phyloP scores from a whole-genome alignment of 352 stramenopile genomes.

The Phytophthora cryptogea region DNA sequence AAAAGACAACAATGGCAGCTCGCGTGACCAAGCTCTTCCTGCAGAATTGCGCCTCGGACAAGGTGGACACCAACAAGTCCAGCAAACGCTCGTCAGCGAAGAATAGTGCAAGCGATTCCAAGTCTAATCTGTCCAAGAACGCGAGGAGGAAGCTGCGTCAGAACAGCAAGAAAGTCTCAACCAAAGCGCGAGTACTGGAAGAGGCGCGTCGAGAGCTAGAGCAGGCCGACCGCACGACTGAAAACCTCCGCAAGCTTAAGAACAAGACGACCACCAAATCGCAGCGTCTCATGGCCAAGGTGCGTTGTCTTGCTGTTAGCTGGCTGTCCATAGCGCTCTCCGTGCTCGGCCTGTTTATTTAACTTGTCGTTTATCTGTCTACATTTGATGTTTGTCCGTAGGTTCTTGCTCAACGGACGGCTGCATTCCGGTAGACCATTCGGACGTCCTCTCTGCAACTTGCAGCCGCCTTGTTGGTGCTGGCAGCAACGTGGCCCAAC shows the following conservation, averaged over 20 bases:
- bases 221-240: constrained; percentile 50
- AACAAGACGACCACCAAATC: constrained; percentile 58
- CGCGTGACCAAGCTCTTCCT: constrained; percentile 80
- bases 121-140: constrained; percentile 22
- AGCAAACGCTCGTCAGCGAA: constrained; percentile 16
- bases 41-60: constrained; percentile 47
- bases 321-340: neutral
- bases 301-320: constrained; percentile 16
- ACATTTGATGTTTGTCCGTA: constrained; percentile 12
- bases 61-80: constrained; percentile 21
- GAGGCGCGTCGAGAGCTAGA: constrained; percentile 54
- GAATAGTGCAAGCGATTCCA: neutral
- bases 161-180: constrained; percentile 33
- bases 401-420: constrained; percentile 50
- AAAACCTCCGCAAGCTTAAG: constrained; percentile 74
- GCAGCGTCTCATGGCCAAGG: constrained; percentile 70
- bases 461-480: neutral
- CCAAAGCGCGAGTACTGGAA: constrained; percentile 59
- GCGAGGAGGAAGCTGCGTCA: constrained; percentile 30
- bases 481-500: neutral
- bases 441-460: neutral
- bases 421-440: constrained; percentile 38
- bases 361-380: neutral
- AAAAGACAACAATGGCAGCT: constrained; percentile 46
- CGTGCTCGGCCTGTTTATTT: neutral